phyloP scores from a whole-genome alignment of 1,284 basidiomycete species.

The Microbotryum scabiosae region DNA sequence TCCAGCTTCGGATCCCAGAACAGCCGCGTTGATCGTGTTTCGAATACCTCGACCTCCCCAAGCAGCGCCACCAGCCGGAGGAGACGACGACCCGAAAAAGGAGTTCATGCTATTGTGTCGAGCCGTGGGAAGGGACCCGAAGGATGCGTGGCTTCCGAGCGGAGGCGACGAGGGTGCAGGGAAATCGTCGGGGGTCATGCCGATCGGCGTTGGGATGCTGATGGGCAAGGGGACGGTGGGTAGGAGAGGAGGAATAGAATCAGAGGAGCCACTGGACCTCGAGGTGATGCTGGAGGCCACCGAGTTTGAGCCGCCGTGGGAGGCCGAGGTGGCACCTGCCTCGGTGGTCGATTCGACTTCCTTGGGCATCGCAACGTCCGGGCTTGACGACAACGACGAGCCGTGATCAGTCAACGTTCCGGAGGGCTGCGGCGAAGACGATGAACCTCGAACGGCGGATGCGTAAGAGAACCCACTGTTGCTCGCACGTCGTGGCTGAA shows the following conservation, averaged over 20 bases:
- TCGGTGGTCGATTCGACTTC: not conserved
- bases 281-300: too few relatives aligned
- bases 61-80: too few relatives aligned
- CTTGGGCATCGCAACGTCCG: not conserved
- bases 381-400: not conserved
- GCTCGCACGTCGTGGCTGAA: not conserved
- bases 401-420: not conserved
- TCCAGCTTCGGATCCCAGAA: too few relatives aligned
- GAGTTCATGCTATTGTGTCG: too few relatives aligned
- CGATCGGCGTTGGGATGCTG: slow-evolving; percentile 2
- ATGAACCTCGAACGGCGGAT: not conserved
- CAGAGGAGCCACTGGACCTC: too few relatives aligned
- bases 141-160: not conserved
- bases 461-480: slow-evolving; percentile 7
- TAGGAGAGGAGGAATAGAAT: not conserved
- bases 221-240: not conserved
- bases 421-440: not conserved
- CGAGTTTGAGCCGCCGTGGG: too few relatives aligned
- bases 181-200: not conserved
- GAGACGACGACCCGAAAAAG: too few relatives aligned
- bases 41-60: too few relatives aligned
- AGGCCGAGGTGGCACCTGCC: too few relatives aligned
- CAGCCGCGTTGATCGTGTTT: too few relatives aligned
- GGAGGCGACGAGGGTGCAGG: slow-evolving; percentile 5
- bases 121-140: too few relatives aligned